Conservation (phyloP, 1,139 yeast genomes). For the Hansenula lynferdii region DNA sequence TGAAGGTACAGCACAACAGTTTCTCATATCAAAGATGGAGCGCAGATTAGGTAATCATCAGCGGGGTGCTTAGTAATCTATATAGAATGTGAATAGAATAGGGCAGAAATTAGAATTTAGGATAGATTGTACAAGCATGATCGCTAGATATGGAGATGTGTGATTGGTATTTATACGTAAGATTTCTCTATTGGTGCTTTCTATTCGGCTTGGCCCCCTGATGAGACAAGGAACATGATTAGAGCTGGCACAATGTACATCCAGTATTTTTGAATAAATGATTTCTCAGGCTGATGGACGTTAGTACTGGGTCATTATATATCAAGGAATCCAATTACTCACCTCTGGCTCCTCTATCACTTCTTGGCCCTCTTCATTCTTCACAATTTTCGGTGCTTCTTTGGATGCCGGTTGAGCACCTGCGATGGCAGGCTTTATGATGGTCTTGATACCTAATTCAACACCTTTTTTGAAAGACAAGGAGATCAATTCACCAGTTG, state of each 20-base stretch:
- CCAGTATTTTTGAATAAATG: conserved; percentile 29
- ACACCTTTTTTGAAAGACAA: conserved; percentile 7
- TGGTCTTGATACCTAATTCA: conserved; percentile 6
- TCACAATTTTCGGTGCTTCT: conserved; percentile 1
- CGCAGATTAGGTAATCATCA: too few relatives aligned
- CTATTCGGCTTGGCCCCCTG: background rate
- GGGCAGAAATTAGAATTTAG: too few relatives aligned
- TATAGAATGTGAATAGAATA: too few relatives aligned
- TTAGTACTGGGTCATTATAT: background rate
- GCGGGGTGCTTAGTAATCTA: too few relatives aligned
- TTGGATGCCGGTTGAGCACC: conserved; percentile 10
- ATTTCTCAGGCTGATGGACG: conserved; percentile 7
- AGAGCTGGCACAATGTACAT: conserved; percentile 24
- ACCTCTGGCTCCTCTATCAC: conserved; percentile 5
- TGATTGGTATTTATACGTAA: too few relatives aligned
- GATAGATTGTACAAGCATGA: too few relatives aligned
- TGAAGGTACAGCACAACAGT: too few relatives aligned
- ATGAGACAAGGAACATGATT: conserved; percentile 6
- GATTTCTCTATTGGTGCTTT: too few relatives aligned
- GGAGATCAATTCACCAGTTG: conserved; percentile 10
- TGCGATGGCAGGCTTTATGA: conserved; percentile 3
- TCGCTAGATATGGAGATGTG: too few relatives aligned
- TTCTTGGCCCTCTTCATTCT: background rate
- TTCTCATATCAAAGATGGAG: too few relatives aligned
- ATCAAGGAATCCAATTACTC: background rate